Conservation (phyloP, 805 yeast species). For the Kazachstania africana region DNA sequence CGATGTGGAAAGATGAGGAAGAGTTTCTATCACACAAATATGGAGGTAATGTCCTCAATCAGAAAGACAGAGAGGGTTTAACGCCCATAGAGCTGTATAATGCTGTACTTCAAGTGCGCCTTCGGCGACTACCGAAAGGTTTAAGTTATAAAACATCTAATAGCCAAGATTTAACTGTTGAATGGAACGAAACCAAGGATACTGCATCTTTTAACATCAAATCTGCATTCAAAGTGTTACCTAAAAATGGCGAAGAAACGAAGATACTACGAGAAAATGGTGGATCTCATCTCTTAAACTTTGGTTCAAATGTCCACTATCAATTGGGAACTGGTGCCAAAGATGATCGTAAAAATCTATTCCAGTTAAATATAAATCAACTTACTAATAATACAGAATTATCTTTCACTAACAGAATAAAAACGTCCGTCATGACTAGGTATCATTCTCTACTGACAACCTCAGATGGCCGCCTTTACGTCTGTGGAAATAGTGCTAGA, state of each 20-base stretch:
- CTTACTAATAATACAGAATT: conserved; percentile 8
- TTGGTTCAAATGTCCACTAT: conserved; percentile 53
- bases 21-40: conserved; percentile 11
- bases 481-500: conserved; percentile 57
- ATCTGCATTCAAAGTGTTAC: conserved; percentile 4
- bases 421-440: conserved; percentile 36
- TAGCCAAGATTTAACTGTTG: not conserved
- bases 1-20: conserved; percentile 17
- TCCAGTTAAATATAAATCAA: conserved; percentile 28
- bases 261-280: conserved; percentile 27
- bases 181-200: conserved; percentile 3
- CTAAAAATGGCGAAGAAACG: conserved; percentile 1
- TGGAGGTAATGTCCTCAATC: conserved; percentile 24
- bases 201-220: conserved; percentile 1
- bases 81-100: conserved; percentile 60
- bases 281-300: conserved; percentile 46
- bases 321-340: conserved; percentile 59
- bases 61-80: conserved; percentile 57
- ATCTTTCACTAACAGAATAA: conserved; percentile 22
- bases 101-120: conserved; percentile 5
- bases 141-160: not conserved
- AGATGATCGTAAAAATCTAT: conserved; percentile 36
- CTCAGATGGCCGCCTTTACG: conserved; percentile 37
- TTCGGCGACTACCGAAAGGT: conserved; percentile 6
- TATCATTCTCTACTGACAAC: conserved; percentile 56